Conservation (phyloP, 805 yeast species). For the Ascoidea tarda region DNA sequence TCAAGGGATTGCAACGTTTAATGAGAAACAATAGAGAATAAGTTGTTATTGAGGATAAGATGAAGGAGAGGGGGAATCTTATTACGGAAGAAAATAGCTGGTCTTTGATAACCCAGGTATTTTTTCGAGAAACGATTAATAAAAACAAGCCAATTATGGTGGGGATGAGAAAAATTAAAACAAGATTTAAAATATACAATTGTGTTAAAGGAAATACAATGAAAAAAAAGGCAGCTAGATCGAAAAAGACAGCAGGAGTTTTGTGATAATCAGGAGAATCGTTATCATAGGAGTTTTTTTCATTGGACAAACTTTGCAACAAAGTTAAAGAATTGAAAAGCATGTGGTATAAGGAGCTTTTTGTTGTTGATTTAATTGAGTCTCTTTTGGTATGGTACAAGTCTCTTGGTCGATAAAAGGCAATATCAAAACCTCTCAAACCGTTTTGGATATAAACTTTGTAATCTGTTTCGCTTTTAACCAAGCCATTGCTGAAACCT, state of each 20-base stretch:
- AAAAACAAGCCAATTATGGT: slow-evolving; percentile 32
- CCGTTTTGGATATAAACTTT: slow-evolving; percentile 54
- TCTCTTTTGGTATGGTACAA: slow-evolving; percentile 73
- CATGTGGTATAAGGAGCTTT: slow-evolving; percentile 78
- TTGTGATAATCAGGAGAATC: slow-evolving; percentile 17
- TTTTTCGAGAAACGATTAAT: slow-evolving; percentile 29
- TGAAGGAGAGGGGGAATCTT: slow-evolving; percentile 47
- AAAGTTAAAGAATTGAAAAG: slow-evolving; percentile 54
- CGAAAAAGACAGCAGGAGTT: slow-evolving; percentile 45
- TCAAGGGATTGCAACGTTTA: slow-evolving; percentile 27
- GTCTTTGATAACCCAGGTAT: slow-evolving; percentile 34
- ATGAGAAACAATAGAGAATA: slow-evolving; percentile 25
- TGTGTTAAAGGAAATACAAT: slow-evolving; percentile 35
- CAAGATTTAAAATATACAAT: slow-evolving; percentile 37
- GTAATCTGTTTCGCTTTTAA: slow-evolving; percentile 79
- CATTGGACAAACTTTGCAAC: slow-evolving; percentile 28
- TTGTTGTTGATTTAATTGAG: slow-evolving; percentile 45
- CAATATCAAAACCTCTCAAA: slow-evolving; percentile 77
- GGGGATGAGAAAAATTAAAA: slow-evolving; percentile 42
- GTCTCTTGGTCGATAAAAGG: slow-evolving; percentile 76
- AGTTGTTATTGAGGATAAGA: slow-evolving; percentile 26
- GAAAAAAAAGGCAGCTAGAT: slow-evolving; percentile 44
- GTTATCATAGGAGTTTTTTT: slow-evolving; percentile 15
- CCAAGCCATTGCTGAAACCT: slow-evolving; percentile 61
- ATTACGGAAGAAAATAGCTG: slow-evolving; percentile 20